Evolutionary conservation across 148 eudicot genomes (phyloP).

Genomic region (Vaccinium corymbosum): DNA sequence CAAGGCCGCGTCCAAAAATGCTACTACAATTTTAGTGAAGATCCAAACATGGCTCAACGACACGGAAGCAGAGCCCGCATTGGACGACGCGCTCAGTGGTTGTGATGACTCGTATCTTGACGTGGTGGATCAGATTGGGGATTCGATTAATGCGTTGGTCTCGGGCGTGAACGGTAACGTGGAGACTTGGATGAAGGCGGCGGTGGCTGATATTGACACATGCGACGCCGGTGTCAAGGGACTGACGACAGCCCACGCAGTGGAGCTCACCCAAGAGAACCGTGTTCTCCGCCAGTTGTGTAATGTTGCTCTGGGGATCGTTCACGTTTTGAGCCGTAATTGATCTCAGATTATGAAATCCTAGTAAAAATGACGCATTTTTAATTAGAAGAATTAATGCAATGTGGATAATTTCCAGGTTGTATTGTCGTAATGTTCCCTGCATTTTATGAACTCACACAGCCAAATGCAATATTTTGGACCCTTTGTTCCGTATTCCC

Average conservation of each 20-base stretch:
- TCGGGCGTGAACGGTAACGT: constrained; percentile 4
- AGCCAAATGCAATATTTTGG: background rate
- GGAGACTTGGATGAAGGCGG: constrained; percentile 18
- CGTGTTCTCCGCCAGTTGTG: constrained; percentile 9
- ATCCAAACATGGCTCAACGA: background rate
- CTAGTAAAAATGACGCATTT: background rate
- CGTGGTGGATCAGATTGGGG: constrained; percentile 20
- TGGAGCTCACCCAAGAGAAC: constrained; percentile 11
- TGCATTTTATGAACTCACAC: background rate
- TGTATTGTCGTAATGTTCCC: background rate
- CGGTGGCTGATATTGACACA: constrained; percentile 16
- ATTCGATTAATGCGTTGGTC: constrained; percentile 19
- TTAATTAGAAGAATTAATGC: background rate
- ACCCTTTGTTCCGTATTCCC: background rate
- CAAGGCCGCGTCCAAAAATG: constrained; percentile 17
- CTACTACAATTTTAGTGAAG: background rate
- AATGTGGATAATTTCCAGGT: background rate
- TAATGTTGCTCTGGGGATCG: constrained; percentile 21
- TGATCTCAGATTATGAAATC: background rate
- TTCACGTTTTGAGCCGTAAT: constrained; percentile 3
- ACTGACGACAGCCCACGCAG: background rate
- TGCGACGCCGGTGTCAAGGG: constrained; percentile 16
- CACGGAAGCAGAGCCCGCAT: background rate
- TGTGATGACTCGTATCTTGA: constrained; percentile 17
- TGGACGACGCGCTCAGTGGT: constrained; percentile 14